Base-by-base conservation (phyloP, 75 land plant genomes). In the Pinus taeda region DNA sequence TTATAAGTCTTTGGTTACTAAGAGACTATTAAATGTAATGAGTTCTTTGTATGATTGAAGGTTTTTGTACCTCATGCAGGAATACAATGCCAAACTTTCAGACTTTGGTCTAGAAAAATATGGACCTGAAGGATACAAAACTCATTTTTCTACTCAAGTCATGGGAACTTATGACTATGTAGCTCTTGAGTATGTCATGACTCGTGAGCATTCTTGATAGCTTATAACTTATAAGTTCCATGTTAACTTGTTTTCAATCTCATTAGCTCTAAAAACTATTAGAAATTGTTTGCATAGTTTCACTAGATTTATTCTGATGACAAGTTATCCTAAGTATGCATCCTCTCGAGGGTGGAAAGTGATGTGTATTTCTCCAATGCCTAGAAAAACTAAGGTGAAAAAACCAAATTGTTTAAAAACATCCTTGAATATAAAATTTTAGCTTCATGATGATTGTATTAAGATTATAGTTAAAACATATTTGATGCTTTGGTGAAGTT, bases 141-240 rank as follows among this genome's bases (percentile, higher is more conserved):
- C 74, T 45, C 74, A 71, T 49, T 57, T 71, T 49, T 71, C 74
- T 17, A 76, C 78, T 62, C 72, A 55, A 82, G 86, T 86, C 15
- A 76, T 77, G 69, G 88, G 88, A 4, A 86, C 88, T 30, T 30
- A 63, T 39, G 88, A 87, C 17, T 86, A 86, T 78, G 87, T 83
- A 8, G 88, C 88, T 29, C 88, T 87, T 24, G 88, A 86, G 78
- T 86, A 86, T 66, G 80, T 86, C 8, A 86, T 84, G 59, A 86
- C 88, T 62, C 86, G 88, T 21, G 55, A 49, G 55, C 55, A 49
- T 49, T 49, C 55, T 9, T 9, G 12, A 49, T 49, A 49, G 11
- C 55, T 9, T 49, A 26, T 26, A 26, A 26, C 26, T 26, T 26
- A 9, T 9, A 49, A 49, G 55, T 49, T 49, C 9, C 55, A 49